Evolutionary conservation across 78 protist species (phyloP).

Genomic region (Chrysochromulina parva): DNA sequence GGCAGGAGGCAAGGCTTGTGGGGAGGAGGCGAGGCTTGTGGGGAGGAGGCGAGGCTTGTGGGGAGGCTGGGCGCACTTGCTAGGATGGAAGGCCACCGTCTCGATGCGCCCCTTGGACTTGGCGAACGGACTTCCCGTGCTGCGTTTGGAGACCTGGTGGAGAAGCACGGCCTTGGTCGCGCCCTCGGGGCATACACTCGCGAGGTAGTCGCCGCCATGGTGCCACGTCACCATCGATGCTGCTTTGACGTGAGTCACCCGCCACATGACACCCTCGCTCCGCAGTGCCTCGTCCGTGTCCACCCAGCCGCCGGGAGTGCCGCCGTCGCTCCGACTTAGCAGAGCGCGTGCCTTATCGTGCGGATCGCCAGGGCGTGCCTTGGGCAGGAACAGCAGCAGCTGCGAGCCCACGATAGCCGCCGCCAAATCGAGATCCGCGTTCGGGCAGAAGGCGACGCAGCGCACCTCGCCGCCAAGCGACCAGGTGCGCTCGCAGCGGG

Average conservation of each 20-base stretch:
- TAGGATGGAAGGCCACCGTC: conserved; percentile 89
- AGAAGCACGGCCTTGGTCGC: conserved; percentile 31
- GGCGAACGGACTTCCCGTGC: conserved; percentile 56
- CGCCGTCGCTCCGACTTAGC: neutral
- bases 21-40: too few relatives aligned
- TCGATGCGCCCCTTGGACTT: conserved; percentile 61
- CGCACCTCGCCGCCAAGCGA: conserved; percentile 7
- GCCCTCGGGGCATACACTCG: conserved; percentile 70
- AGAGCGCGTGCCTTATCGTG: neutral
- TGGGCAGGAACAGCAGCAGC: conserved; percentile 5
- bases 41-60: too few relatives aligned
- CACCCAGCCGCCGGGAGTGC: neutral
- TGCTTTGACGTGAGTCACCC: neutral
- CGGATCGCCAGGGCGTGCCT: too few relatives aligned
- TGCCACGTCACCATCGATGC: conserved; percentile 75
- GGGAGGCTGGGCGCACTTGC: too few relatives aligned
- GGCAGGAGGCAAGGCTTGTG: too few relatives aligned
- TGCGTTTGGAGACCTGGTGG: conserved; percentile 30
- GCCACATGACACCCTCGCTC: neutral
- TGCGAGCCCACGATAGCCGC: conserved; percentile 55
- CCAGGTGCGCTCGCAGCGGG: conserved; percentile 70
- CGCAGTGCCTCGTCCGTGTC: neutral
- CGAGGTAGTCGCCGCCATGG: conserved; percentile 91
- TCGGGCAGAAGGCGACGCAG: conserved; percentile 86
- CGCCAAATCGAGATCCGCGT: conserved; percentile 51